Base-by-base conservation (phyloP, 2,329 filamentous ascomycete genomes). In the Aureobasidium sp. region DNA sequence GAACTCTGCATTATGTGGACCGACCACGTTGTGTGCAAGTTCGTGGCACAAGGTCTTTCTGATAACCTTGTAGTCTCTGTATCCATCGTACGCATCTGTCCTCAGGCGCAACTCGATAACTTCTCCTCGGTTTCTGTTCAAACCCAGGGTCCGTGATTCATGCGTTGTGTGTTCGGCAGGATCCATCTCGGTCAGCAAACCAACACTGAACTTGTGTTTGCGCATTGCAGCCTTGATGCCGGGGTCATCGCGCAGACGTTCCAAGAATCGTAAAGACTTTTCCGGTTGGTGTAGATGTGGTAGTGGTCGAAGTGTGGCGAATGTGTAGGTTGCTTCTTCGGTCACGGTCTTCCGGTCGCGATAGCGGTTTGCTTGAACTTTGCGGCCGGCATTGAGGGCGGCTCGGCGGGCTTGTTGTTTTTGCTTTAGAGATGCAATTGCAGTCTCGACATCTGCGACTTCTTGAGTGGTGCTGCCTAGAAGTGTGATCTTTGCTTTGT, bases 51-150 rank as follows among this genome's bases (percentile, higher is more conserved):
- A 79, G 49, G 94, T 97, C 67, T 89, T 90, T 57, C 94, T 84
- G 53, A 99, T 95, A 0, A 88, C 92, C 68, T 88, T 87, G 76
- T 97, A 99, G 72, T 97, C 91, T 41, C 94, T 79, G 70, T 96
- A 97, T 0, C 94, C 94, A 72, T 96, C 91, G 72, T 94, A 91
- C 3, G 89, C 90, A 75, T 99, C 94, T 1, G 94, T 97, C n/a
- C 94, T 81, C 39, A 99, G 76, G 0, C 94, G 81, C 64, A 99
- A 75, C 79, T 97, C 92, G 62, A 99, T 96, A 1, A 91, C 90
- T 73, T 96, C 88, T 63, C 94, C 94, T 3, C 80, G 75, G 71
- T 97, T 97, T 11, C 91, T 81, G 71, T 99, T 99, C 44, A 97
- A 73, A 0, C 94, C 94, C 0, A 97, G 76, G 1, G 90, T 92